Evolutionary conservation across 495 filamentous ascomycete species (phyloP), one percentile per base, ranked within the genome.

Genomic region (Tuber magnatum): DNA sequence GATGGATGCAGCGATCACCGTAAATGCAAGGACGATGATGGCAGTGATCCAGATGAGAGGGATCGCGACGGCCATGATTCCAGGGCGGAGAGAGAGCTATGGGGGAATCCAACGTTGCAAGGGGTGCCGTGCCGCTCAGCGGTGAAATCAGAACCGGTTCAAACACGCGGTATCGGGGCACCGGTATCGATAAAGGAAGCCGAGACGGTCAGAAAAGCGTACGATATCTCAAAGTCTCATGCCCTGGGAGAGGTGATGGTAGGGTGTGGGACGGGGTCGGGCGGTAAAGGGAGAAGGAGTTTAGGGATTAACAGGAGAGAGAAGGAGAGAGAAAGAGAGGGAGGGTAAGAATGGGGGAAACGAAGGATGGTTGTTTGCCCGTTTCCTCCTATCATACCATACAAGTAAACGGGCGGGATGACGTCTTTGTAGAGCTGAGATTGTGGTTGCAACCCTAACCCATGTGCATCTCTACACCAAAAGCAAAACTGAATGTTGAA

Each of bases 11-110:
- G 77, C 82, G 24, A 80, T 73, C 28, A 78, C 72, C 0, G 82
- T 78, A 48, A 82, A 74, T 28, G 75, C 73, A 38, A 82, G 48
- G 39, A 82, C 81, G 35, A 82, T 72, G 70, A 71, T 72, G 73
- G 81, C 81, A n/a, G 78, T 80, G 68, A 80, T 71, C 81, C 81
- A 82, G n/a, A 82, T 82, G 70, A 80, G 75, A 72, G 81, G 80
- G 71, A 82, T 78, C 72, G 78, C 77, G 28, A 79, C 81, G 44
- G 43, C 75, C 75, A 82, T 70, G 69, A 71, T 68, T 44, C 14
- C 12, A 7, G 28, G 32, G 28, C 18, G 56, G 18, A 10, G 18
- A 3, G 10, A 18, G 14, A 28, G 16, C 18, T 65, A 14, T 65
- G 3, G 14, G 56, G 56, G 35, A 35, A 65, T 35, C 32, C 12